Conservation (phyloP, 352 stramenopile species). For the Phytophthora agathidicida region DNA sequence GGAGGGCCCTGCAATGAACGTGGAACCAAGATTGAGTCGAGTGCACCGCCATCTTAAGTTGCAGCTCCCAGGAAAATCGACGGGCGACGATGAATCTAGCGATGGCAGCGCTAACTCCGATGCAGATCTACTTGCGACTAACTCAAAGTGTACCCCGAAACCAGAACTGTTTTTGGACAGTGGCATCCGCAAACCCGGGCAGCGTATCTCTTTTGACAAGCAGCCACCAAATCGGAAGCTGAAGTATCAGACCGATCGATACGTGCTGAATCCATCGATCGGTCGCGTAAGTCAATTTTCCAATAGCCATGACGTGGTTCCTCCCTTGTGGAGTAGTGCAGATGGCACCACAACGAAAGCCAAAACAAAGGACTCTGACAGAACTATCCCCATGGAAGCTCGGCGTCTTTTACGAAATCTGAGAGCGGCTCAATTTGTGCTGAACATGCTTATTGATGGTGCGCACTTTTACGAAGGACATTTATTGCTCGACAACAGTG, state of each 20-base stretch:
- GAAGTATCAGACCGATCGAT: slow-evolving; percentile 33
- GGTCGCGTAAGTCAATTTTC: slow-evolving; percentile 60
- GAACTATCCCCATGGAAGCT: slow-evolving; percentile 48
- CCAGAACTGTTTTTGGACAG: background rate
- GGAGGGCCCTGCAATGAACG: background rate
- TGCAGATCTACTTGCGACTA: slow-evolving; percentile 28
- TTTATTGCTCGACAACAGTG: slow-evolving; percentile 18
- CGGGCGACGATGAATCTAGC: slow-evolving; percentile 10
- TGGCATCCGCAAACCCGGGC: slow-evolving; percentile 5
- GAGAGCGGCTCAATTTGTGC: slow-evolving; percentile 56
- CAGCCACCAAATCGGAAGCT: slow-evolving; percentile 57
- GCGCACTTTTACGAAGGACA: slow-evolving; percentile 76
- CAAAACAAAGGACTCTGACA: slow-evolving; percentile 9
- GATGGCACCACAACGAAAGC: background rate
- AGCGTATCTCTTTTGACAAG: slow-evolving; percentile 44
- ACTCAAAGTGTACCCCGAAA: slow-evolving; percentile 34
- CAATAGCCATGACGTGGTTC: slow-evolving; percentile 41
- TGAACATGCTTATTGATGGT: slow-evolving; percentile 72
- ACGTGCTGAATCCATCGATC: slow-evolving; percentile 42
- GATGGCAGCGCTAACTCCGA: slow-evolving; percentile 23
- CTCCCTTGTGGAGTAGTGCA: slow-evolving; percentile 8
- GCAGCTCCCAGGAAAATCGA: slow-evolving; percentile 9
- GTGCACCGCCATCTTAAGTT: slow-evolving; percentile 21
- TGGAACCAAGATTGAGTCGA: background rate
- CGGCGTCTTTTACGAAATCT: slow-evolving; percentile 65